A percentile compares a stretch with the other conserved stretches of the same genome.
phyloP scores from a whole-genome alignment of 2,329 filamentous ascomycete species.

The Alternaria panax region DNA sequence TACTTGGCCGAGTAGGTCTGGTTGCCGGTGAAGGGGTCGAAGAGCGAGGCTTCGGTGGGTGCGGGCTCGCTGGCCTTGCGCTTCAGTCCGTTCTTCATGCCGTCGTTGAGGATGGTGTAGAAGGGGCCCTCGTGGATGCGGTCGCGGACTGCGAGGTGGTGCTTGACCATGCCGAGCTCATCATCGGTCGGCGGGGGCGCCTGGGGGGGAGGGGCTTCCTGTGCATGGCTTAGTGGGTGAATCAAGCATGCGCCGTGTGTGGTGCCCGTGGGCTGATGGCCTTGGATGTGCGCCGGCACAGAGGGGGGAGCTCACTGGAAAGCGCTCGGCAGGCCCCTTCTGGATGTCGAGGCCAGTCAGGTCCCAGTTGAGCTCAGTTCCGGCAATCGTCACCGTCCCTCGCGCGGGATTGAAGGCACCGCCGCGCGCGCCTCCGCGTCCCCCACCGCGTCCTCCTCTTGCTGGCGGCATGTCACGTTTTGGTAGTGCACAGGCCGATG shows the following conservation, averaged over 20 bases:
- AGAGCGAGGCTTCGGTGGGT: conserved; percentile 48
- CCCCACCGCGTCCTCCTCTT: conserved; percentile 46
- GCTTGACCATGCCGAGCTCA: conserved; percentile 59
- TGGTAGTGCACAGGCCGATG: too few species aligned
- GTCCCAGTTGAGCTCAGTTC: conserved; percentile 54
- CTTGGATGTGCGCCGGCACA: conserved; percentile 1
- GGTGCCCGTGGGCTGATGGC: not conserved
- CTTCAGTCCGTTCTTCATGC: conserved; percentile 53
- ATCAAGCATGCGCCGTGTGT: conserved; percentile 6
- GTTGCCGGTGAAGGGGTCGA: conserved; percentile 69
- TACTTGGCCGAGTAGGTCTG: conserved; percentile 67
- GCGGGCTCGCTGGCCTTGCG: conserved; percentile 48
- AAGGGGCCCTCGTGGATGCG: conserved; percentile 66
- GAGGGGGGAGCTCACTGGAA: conserved; percentile 45
- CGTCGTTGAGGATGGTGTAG: conserved; percentile 63
- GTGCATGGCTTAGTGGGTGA: conserved; percentile 29
- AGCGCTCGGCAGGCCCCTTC: conserved; percentile 51
- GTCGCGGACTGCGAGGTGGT: conserved; percentile 61
- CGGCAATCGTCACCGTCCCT: conserved; percentile 51
- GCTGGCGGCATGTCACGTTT: conserved; percentile 27
- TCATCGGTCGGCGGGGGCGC: conserved; percentile 50
- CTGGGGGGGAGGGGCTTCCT: conserved; percentile 46
- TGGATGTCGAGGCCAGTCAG: conserved; percentile 51
- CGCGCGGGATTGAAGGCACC: conserved; percentile 40
- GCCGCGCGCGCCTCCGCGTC: conserved; percentile 38